Conservation (phyloP, 2,329 filamentous ascomycete species). For the Exophiala spinifera region DNA sequence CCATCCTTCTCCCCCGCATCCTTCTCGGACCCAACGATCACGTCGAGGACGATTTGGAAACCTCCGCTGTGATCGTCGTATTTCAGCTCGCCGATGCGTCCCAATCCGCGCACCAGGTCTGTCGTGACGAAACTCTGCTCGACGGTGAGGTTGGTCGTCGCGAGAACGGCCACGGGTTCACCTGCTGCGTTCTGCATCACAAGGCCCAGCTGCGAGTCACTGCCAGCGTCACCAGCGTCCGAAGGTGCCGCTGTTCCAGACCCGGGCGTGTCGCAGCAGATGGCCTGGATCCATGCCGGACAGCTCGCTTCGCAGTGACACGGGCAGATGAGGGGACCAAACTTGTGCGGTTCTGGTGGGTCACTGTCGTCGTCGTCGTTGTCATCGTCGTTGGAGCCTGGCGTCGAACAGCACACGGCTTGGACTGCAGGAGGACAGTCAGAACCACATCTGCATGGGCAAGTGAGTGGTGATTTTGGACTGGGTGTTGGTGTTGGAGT, state of each 20-base stretch:
- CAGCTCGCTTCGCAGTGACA: slow-evolving; percentile 9
- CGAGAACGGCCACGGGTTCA: slow-evolving; percentile 13
- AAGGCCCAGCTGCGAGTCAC: background rate
- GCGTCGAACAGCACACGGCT: slow-evolving; percentile 11
- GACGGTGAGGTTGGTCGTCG: slow-evolving; percentile 12
- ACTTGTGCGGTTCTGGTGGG: background rate
- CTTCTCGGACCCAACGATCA: slow-evolving; percentile 76
- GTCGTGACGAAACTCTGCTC: slow-evolving; percentile 21
- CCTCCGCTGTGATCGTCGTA: slow-evolving; percentile 52
- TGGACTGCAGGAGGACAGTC: slow-evolving; percentile 10
- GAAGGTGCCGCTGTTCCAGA: background rate
- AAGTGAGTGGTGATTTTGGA: slow-evolving; percentile 7
- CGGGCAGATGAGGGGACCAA: background rate
- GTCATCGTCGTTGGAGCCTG: background rate
- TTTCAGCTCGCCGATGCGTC: slow-evolving; percentile 10
- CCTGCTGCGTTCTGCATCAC: slow-evolving; percentile 4
- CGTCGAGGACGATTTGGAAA: slow-evolving; percentile 89
- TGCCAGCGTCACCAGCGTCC: no score
- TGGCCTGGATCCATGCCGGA: slow-evolving; percentile 15
- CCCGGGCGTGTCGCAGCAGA: slow-evolving; percentile 18
- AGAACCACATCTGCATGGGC: slow-evolving; percentile 14
- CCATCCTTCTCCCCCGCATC: slow-evolving; percentile 57
- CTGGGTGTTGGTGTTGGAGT: no score
- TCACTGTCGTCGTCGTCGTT: background rate
- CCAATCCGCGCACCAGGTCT: slow-evolving; percentile 18